A percentile compares a stretch with the other conserved stretches of the same genome.
Evolutionary conservation across 129 eudicot species (phyloP).

Genomic region (Glebionis coronaria): DNA sequence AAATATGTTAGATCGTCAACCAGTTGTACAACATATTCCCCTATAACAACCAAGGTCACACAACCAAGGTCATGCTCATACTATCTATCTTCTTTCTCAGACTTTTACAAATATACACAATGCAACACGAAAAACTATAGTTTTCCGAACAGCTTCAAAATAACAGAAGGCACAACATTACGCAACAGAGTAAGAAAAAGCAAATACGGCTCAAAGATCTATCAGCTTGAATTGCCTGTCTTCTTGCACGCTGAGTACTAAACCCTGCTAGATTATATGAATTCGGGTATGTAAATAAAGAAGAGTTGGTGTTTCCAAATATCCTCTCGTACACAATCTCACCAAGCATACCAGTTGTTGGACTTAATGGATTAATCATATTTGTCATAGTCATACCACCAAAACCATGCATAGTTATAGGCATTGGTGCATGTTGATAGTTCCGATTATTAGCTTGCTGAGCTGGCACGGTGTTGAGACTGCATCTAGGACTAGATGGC

Average conservation of each 20-base stretch:
- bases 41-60: conserved; percentile 7
- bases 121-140: not conserved
- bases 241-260: conserved; percentile 62
- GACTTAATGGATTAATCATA: conserved; percentile 33
- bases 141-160: conserved; percentile 38
- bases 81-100: conserved; percentile 7
- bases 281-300: conserved; percentile 52
- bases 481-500: conserved; percentile 56
- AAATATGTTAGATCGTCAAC: not conserved
- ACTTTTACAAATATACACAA: conserved; percentile 32
- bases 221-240: conserved; percentile 65
- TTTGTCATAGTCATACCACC: conserved; percentile 44
- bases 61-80: conserved; percentile 5
- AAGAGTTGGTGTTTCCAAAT: conserved; percentile 49
- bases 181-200: conserved; percentile 73
- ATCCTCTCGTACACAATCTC: conserved; percentile 62
- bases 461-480: conserved; percentile 19
- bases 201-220: conserved; percentile 61
- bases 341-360: conserved; percentile 55
- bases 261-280: conserved; percentile 42
- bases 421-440: conserved; percentile 31
- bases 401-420: conserved; percentile 23
- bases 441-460: conserved; percentile 33
- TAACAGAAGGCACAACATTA: conserved; percentile 58
- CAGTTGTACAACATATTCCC: not conserved